Conservation (phyloP, 2,329 filamentous ascomycete species). For the Tolypocladium inflatum region DNA sequence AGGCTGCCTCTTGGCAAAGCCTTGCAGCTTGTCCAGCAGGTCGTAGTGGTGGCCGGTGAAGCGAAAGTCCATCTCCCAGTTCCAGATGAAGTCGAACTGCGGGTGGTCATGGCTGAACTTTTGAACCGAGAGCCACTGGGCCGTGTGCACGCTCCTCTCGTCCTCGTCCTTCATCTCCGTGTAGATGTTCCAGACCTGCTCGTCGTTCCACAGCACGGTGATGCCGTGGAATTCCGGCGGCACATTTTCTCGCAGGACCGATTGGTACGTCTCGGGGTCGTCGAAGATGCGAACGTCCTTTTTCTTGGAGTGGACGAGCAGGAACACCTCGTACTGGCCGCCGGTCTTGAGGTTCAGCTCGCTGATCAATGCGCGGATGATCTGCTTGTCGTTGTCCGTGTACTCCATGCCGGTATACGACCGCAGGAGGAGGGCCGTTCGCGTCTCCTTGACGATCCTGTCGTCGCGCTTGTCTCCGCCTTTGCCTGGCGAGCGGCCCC, state of each 20-base stretch:
- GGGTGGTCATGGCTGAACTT: conserved; percentile 68
- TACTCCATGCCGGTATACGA: conserved; percentile 69
- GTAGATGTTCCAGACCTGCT: conserved; percentile 69
- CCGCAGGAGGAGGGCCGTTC: conserved; percentile 68
- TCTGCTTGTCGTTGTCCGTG: conserved; percentile 69
- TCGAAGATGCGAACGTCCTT: conserved; percentile 47
- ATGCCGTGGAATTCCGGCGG: conserved; percentile 63
- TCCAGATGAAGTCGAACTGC: conserved; percentile 76
- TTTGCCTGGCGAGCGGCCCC: conserved; percentile 4
- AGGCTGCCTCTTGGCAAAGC: conserved; percentile 58
- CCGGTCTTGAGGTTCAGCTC: conserved; percentile 69
- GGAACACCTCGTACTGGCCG: conserved; percentile 71
- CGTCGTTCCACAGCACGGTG: conserved; percentile 64
- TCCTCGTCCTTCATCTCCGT: conserved; percentile 57
- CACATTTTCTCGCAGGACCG: conserved; percentile 51
- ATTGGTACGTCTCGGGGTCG: conserved; percentile 47
- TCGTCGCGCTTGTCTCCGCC: conserved; percentile 6
- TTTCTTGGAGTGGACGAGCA: conserved; percentile 72
- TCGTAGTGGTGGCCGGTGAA: conserved; percentile 78
- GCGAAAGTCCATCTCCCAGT: conserved; percentile 78
- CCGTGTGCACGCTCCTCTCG: conserved; percentile 43
- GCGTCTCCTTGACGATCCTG: conserved; percentile 28
- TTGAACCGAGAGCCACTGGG: conserved; percentile 65
- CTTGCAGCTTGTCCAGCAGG: conserved; percentile 55
- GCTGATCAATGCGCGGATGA: conserved; percentile 67